These are phyloP conservation scores for Cladosporium sp. DNA, from an alignment of 2,329 filamentous ascomycete genomes.

Conservation along the genomic window DNA sequence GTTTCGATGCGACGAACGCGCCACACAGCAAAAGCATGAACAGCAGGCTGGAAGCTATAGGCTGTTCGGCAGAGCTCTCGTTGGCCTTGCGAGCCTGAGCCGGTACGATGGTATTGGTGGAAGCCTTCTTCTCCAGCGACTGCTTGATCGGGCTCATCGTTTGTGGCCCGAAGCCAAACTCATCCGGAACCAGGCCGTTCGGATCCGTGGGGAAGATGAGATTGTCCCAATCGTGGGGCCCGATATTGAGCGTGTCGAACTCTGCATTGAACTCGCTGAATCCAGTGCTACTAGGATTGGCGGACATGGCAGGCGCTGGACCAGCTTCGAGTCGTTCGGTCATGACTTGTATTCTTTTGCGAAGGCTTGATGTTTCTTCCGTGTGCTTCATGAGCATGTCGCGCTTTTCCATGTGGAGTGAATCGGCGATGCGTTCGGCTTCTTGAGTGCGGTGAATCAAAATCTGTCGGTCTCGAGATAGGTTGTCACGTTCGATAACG, in stretches of 20 bases:
- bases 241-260: constrained; percentile 81
- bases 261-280: constrained; percentile 71
- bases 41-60: constrained; percentile 75
- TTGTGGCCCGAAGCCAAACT: constrained; percentile 56
- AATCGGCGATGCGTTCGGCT: constrained; percentile 70
- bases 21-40: constrained; percentile 96
- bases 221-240: constrained; percentile 72
- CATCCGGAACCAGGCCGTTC: constrained; percentile 19
- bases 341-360: constrained; percentile 86
- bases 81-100: constrained; percentile 40
- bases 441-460: constrained; percentile 70
- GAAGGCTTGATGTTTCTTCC: constrained; percentile 81
- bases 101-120: constrained; percentile 18
- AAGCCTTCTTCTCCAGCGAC: constrained; percentile 24
- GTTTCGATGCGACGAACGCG: constrained; percentile 90
- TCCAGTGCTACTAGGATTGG: constrained; percentile 54
- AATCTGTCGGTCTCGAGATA: constrained; percentile 28
- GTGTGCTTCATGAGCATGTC: constrained; percentile 86
- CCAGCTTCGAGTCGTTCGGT: constrained; percentile 62
- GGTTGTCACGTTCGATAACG: constrained; percentile 47
- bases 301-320: constrained; percentile 39
- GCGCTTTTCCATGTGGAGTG: constrained; percentile 79
- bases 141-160: constrained; percentile 20
- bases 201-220: constrained; percentile 66
- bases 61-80: constrained; percentile 40